phyloP scores from a whole-genome alignment of 2,329 filamentous ascomycete genomes.

The Akanthomyces lecanii region DNA sequence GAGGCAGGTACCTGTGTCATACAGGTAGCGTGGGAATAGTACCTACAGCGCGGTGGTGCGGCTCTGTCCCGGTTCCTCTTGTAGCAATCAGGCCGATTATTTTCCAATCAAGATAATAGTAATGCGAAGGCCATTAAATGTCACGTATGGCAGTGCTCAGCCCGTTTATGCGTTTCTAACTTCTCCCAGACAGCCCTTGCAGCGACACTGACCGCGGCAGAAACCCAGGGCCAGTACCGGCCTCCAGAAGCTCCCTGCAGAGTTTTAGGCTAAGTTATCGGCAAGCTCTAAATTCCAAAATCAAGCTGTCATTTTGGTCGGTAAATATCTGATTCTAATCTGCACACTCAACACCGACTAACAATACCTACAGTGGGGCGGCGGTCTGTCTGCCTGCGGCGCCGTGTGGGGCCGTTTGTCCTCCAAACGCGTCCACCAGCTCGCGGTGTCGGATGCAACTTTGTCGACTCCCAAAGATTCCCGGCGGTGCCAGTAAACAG shows the following conservation, averaged over 20 bases:
- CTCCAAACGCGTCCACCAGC: background rate
- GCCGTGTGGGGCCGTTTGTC: constrained; percentile 2
- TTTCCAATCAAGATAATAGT: no score
- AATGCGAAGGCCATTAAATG: no score
- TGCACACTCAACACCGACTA: background rate
- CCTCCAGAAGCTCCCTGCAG: no score
- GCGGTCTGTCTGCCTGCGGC: background rate
- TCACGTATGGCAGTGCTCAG: no score
- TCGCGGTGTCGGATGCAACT: constrained; percentile 1
- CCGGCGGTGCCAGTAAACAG: background rate
- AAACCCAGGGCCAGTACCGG: no score
- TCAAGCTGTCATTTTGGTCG: no score
- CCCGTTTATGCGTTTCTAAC: no score
- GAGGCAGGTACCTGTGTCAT: background rate
- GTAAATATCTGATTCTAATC: background rate
- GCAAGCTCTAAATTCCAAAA: no score
- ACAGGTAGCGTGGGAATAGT: background rate
- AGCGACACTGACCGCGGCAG: no score
- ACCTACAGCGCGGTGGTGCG: background rate
- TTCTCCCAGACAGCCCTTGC: no score
- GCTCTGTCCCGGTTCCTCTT: background rate
- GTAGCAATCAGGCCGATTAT: no score
- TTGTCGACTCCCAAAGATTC: background rate
- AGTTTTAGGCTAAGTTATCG: no score
- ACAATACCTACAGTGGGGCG: background rate